Base-by-base conservation (phyloP, 1,284 basidiomycete genomes). In the Heterobasidion parviporum region DNA sequence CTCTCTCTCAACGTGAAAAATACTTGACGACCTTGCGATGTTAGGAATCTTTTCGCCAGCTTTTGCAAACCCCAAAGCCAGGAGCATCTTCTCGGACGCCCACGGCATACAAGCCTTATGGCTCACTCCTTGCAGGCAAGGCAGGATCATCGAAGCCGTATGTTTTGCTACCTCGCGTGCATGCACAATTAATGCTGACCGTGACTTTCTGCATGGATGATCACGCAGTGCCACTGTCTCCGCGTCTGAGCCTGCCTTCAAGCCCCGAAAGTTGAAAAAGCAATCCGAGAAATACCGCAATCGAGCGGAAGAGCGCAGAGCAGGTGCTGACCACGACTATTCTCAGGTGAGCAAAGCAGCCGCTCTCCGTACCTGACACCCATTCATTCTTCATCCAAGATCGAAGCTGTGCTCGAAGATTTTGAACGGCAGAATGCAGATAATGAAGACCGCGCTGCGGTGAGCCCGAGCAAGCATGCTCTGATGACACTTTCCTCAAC, bases 401-500 rank as follows among this genome's bases (percentile, higher is more conserved):
- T 91, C 33, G 91, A 93, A 69, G 82, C 87, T 15, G 72, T 94
- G 2, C 72, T 92, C 1, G 83, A 88, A 56, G 89, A 92, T 55
- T 93, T 94, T 61, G 85, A 94, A 68, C 78, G 77, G 58, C 78
- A 80, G 44, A 79, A 74, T 63, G 77, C 77, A 20, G 70, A 79
- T 15, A 63, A 70, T 32, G 78, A 80, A 51, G 82, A 87, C 64
- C 82, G 75, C 59, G 73, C 78, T 47, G 75, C 74, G 41, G 89
- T 87, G 43, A 33, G 57, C 34, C 15, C 12, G 15, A 20, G 10
- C 46, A 32, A 41, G 26, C 49, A 26, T 32, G 26, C 9, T 26
- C 26, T 26, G 26, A 26, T 26, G 6, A 15, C n/a, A 9, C 14
- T 3, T 33, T 38, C 3, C n/a, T 12, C 18, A 3, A 43, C 45